These are phyloP conservation scores for Blastobotrys persicus DNA, from an alignment of 1,139 yeast species.

Conservation along the genomic window DNA sequence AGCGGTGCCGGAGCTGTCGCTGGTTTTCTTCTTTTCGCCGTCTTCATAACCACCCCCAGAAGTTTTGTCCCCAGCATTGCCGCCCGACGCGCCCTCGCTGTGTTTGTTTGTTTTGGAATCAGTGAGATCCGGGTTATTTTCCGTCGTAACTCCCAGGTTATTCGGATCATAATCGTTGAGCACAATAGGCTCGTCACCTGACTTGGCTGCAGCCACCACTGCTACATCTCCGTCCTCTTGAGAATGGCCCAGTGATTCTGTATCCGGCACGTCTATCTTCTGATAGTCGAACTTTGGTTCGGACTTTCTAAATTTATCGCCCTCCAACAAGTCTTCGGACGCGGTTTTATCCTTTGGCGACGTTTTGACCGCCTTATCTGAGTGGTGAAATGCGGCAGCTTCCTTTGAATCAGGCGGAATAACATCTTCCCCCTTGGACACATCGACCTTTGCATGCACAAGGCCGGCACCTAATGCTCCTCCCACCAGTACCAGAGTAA, in stretches of 20 bases:
- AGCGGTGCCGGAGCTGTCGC: not conserved
- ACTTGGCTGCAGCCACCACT: constrained; percentile 24
- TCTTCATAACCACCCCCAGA: constrained; percentile 11
- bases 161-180: constrained; percentile 41
- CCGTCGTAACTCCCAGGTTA: constrained; percentile 36
- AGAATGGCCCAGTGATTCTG: constrained; percentile 21
- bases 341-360: constrained; percentile 39
- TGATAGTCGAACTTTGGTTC: constrained; percentile 34
- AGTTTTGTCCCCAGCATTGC: constrained; percentile 13
- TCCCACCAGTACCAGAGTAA: not conserved
- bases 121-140: constrained; percentile 19
- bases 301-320: constrained; percentile 34
- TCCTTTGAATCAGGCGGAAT: constrained; percentile 36
- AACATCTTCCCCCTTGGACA: constrained; percentile 32
- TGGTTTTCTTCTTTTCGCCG: constrained; percentile 7
- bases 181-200: constrained; percentile 35
- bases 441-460: constrained; percentile 20
- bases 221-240: constrained; percentile 21
- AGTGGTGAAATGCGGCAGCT: constrained; percentile 30
- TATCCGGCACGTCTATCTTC: constrained; percentile 30
- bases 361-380: constrained; percentile 37
- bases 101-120: constrained; percentile 15
- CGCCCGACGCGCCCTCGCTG: not conserved
- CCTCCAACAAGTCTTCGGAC: constrained; percentile 28
- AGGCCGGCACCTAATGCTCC: constrained; percentile 2